Conservation (phyloP, 257 asterid species). For the Ilex asprella region DNA sequence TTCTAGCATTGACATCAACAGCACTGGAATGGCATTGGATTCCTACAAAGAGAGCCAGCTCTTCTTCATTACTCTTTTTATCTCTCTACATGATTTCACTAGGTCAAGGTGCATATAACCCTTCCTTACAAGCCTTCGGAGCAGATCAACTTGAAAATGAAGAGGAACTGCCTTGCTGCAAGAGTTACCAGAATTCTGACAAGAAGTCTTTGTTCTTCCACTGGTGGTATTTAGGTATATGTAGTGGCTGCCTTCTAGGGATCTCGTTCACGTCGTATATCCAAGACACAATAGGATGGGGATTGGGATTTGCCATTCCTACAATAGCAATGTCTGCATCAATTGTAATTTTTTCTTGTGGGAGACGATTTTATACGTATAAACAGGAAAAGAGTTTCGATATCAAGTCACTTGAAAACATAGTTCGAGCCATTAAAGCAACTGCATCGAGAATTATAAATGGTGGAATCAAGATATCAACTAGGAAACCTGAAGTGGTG, state of each 20-base stretch:
- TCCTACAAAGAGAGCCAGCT: constrained; percentile 20
- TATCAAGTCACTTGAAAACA: constrained; percentile 24
- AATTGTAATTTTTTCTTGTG: constrained; percentile 44
- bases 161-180: constrained; percentile 35
- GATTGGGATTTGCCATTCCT: constrained; percentile 83
- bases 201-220: constrained; percentile 70
- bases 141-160: constrained; percentile 63
- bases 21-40: constrained; percentile 57
- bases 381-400: constrained; percentile 19
- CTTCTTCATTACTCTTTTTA: constrained; percentile 42
- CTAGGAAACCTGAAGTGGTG: constrained; percentile 20
- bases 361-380: constrained; percentile 39
- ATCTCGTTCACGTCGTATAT: constrained; percentile 71
- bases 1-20: constrained; percentile 63
- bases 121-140: constrained; percentile 89
- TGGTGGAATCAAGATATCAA: constrained; percentile 16
- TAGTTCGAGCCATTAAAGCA: constrained; percentile 35
- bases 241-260: constrained; percentile 84
- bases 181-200: constrained; percentile 21
- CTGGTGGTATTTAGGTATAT: constrained; percentile 88
- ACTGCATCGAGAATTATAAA: constrained; percentile 28
- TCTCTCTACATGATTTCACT: constrained; percentile 72
- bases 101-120: constrained; percentile 82
- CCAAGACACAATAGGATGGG: constrained; percentile 90
- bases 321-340: constrained; percentile 50